Percentiles rank a stretch among this genome's conserved stretches.
phyloP scores from a whole-genome alignment of 2,329 filamentous ascomycete genomes.

The Bipolaris sorokiniana region DNA sequence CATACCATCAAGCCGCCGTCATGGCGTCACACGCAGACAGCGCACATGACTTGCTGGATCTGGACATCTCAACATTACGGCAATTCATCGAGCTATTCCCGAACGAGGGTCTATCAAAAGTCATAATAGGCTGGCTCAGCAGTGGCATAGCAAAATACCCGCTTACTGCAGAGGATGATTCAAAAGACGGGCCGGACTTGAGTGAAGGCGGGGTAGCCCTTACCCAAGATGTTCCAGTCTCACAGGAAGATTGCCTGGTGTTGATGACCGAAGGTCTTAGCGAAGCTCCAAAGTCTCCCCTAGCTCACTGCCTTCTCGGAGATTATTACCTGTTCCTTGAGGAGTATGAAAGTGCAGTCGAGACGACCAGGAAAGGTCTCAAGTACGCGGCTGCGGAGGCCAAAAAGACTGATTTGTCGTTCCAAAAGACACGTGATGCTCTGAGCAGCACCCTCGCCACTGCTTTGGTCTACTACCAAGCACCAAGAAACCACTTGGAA shows the following conservation, averaged over 20 bases:
- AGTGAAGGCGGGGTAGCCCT: conserved; percentile 51
- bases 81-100: conserved; percentile 87
- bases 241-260: conserved; percentile 77
- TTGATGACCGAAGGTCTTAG: conserved; percentile 71
- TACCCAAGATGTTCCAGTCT: conserved; percentile 62
- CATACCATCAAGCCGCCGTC: conserved; percentile 12
- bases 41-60: conserved; percentile 59
- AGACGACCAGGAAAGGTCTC: conserved; percentile 77
- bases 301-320: conserved; percentile 82
- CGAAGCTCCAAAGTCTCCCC: conserved; percentile 66
- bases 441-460: conserved; percentile 81
- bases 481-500: conserved; percentile 86
- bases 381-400: conserved; percentile 66
- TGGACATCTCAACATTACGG: conserved; percentile 77
- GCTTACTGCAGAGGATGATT: conserved; percentile 46
- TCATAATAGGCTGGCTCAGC: conserved; percentile 80
- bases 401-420: conserved; percentile 69
- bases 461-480: conserved; percentile 87
- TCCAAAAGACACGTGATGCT: conserved; percentile 68
- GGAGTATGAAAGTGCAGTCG: conserved; percentile 81
- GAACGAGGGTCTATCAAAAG: conserved; percentile 78
- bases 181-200: conserved; percentile 51
- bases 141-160: conserved; percentile 87
- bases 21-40: conserved; percentile 48
- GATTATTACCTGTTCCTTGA: conserved; percentile 85